These are phyloP conservation scores for Cryphonectria japonica DNA, from an alignment of 2,329 filamentous ascomycete species.

Conservation along the genomic window DNA sequence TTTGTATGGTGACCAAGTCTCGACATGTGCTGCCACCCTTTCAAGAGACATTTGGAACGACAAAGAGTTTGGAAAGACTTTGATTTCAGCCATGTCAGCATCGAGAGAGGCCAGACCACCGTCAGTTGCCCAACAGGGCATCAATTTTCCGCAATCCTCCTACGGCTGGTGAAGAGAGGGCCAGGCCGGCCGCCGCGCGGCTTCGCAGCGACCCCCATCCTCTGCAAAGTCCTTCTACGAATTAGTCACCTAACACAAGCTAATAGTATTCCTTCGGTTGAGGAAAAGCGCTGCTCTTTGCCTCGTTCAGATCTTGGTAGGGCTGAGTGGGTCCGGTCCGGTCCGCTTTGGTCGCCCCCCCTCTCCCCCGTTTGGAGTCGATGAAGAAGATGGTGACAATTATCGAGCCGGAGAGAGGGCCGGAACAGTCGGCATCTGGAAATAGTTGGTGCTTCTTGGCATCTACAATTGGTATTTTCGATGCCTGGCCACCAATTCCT, in stretches of 20 bases:
- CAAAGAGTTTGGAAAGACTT: neutral
- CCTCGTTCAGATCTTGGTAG: neutral
- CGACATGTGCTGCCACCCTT: neutral
- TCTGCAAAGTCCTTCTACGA: neutral
- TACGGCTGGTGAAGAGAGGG: neutral
- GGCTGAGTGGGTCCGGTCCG: conserved; percentile 4
- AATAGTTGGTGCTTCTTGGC: neutral
- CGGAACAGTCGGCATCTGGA: neutral
- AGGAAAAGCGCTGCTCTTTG: neutral
- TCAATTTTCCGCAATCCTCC: neutral
- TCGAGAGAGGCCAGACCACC: neutral
- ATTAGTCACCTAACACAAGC: neutral
- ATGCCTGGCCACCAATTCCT: neutral
- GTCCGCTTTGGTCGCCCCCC: neutral
- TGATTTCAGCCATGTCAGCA: neutral
- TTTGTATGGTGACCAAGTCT: neutral
- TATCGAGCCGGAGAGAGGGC: neutral
- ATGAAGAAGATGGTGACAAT: neutral
- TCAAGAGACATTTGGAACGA: neutral
- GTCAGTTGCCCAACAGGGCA: neutral
- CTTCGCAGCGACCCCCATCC: neutral
- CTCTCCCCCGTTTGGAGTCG: neutral
- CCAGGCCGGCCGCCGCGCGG: neutral
- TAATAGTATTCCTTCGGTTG: neutral
- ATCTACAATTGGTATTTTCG: neutral